Evolutionary conservation across 495 filamentous ascomycete species (phyloP), one percentile per base, ranked within the genome.

Genomic region (Aspergillus heteromorphus): DNA sequence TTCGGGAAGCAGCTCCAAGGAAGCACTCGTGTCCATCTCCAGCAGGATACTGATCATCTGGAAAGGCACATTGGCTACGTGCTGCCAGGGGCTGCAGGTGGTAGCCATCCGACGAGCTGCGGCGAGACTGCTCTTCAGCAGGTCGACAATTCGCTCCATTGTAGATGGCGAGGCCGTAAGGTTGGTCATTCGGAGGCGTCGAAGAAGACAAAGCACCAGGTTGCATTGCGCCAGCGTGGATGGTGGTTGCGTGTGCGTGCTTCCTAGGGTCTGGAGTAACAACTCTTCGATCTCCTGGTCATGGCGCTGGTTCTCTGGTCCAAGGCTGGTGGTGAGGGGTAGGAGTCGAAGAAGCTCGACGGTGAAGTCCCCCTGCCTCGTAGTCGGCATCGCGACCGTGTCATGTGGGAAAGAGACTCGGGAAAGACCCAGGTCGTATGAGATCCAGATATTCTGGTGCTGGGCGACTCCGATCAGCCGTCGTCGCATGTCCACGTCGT

Each of bases 11-110:
- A 77, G 63, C 7, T 64, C 59, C 8, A 82, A 60, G 2, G 75
- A 75, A 8, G 73, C 63, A 0, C 67, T 57, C 0, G 67, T 77
- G 47, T 78, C 77, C 53, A 83, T 70, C 11, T 73, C 73, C 7
- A 83, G 67, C 13, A 81, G 69, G 3, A 79, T 58, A 50, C 77
- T 77, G 29, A 77, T 67, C 40, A 72, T 72, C 25, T 83, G 79
- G 47, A 83, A 81, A 1, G 79, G 74, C 1, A 78, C 73, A 40
- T 79, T 73, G 13, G 75, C 71, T 4, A 78, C 62, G 31, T 80
- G 75, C 50, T 79, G 77, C 80, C 80, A 83, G 0, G 77, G 76
- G n/a, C 60, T 65, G 25, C 63, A 62, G 18, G 58, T 52, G 1
- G 45, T 50, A 1, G 62, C 57, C 67, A 81, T 71, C 4, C 52